Conservation (phyloP, 108 stramenopile genomes). For the Nannochloropsis gaditana region DNA sequence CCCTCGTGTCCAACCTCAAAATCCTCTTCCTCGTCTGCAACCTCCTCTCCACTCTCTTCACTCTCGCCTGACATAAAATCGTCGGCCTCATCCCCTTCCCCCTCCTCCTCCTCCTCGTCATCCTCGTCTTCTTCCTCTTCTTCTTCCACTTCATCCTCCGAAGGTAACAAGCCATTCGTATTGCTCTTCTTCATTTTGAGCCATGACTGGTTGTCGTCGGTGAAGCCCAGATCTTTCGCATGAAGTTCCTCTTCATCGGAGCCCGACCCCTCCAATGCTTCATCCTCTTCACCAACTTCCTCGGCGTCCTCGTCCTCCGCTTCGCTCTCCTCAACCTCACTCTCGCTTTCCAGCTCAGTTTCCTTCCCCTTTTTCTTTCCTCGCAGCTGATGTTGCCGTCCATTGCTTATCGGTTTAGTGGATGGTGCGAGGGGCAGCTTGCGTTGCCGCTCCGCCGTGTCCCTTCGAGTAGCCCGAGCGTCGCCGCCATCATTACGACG, state of each 20-base stretch:
- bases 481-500: too few relatives aligned
- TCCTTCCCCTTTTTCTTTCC: background rate
- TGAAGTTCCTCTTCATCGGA: constrained; percentile 56
- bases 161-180: constrained; percentile 57
- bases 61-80: background rate
- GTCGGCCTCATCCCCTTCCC: constrained; percentile 13
- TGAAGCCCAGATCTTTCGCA: background rate
- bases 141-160: constrained; percentile 56
- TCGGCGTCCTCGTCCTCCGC: constrained; percentile 64
- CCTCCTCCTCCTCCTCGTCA: constrained; percentile 64
- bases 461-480: background rate
- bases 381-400: constrained; percentile 13
- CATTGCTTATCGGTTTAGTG: background rate
- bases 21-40: constrained; percentile 21
- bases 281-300: constrained; percentile 53
- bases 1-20: constrained; percentile 11
- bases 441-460: background rate
- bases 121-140: constrained; percentile 64
- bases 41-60: background rate
- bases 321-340: constrained; percentile 46
- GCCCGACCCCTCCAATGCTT: constrained; percentile 19
- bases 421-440: too few relatives aligned
- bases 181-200: constrained; percentile 63
- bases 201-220: background rate
- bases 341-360: background rate